phyloP scores from a whole-genome alignment of 129 eudicot genomes.

The Flaveria bidentis region DNA sequence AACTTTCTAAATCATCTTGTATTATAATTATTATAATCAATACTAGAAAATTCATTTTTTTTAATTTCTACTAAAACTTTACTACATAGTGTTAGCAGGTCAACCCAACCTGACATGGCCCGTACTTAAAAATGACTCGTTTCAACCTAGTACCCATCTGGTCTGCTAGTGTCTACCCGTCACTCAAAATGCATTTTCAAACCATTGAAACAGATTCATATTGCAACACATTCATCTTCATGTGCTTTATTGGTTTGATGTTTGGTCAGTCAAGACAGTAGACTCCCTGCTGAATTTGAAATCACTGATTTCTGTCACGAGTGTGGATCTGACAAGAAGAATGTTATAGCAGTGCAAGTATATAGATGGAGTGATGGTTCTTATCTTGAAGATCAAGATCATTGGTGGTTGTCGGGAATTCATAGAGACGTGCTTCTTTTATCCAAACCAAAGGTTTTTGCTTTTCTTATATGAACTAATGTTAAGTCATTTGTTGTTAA shows the following conservation, averaged over 20 bases:
- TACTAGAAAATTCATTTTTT: neutral
- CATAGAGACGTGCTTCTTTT: constrained; percentile 95
- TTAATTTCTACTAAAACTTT: neutral
- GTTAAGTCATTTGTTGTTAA: neutral
- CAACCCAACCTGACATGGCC: neutral
- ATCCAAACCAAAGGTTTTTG: constrained; percentile 82
- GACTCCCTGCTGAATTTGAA: constrained; percentile 97
- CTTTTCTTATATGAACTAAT: constrained; percentile 4
- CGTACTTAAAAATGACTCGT: neutral
- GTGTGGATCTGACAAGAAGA: constrained; percentile 70
- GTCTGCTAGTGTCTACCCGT: neutral
- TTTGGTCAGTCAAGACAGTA: constrained; percentile 85
- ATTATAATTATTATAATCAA: neutral
- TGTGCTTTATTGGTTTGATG: constrained; percentile 21
- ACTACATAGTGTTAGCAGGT: constrained; percentile 6
- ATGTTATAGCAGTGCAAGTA: constrained; percentile 88
- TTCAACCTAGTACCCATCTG: neutral
- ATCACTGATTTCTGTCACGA: constrained; percentile 74
- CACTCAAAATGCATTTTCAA: too few relatives aligned
- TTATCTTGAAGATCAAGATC: constrained; percentile 99
- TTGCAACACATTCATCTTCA: constrained; percentile 14
- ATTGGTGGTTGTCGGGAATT: constrained; percentile 99
- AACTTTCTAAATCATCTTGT: too few relatives aligned
- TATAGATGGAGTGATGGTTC: constrained; percentile 97
- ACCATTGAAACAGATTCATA: neutral